Conservation (phyloP, 2,329 filamentous ascomycete species). For the Xylariaceae sp. region DNA sequence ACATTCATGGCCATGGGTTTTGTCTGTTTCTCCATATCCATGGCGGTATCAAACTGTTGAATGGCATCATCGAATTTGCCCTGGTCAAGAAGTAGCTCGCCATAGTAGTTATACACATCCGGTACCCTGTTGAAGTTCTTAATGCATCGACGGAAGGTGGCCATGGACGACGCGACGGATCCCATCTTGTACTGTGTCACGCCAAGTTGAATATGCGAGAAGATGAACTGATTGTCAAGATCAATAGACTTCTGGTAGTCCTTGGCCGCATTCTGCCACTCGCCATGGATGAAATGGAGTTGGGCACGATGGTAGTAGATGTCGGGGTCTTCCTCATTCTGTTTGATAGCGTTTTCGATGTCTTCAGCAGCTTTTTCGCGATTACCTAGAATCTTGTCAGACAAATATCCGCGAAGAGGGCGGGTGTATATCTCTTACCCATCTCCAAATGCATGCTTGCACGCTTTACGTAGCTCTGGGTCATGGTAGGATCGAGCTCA, state of each 20-base stretch:
- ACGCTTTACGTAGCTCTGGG: constrained; percentile 98
- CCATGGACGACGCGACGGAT: constrained; percentile 96
- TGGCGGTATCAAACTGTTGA: constrained; percentile 97
- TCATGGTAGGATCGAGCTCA: constrained; percentile 84
- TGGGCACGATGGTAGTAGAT: constrained; percentile 99
- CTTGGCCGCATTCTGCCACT: constrained; percentile 92
- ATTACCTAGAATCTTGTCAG: constrained; percentile 62
- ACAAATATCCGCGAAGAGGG: neutral
- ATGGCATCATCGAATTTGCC: constrained; percentile 94
- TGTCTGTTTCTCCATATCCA: constrained; percentile 95
- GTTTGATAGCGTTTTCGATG: constrained; percentile 82
- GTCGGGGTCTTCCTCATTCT: constrained; percentile 89
- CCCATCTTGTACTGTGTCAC: constrained; percentile 99
- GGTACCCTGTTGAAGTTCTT: constrained; percentile 98
- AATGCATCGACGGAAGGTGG: constrained; percentile 94
- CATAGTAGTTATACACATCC: constrained; percentile 99
- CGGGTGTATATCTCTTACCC: constrained; percentile 58
- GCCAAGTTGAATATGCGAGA: constrained; percentile 98
- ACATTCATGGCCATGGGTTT: constrained; percentile 98
- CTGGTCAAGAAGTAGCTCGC: constrained; percentile 95
- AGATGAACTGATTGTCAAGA: constrained; percentile 94
- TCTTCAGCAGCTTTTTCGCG: constrained; percentile 87
- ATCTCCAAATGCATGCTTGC: constrained; percentile 97
- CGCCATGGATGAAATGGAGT: constrained; percentile 95
- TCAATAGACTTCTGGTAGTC: constrained; percentile 99